Conservation (phyloP, 2,329 filamentous ascomycete species). For the Colletotrichum sp. region DNA sequence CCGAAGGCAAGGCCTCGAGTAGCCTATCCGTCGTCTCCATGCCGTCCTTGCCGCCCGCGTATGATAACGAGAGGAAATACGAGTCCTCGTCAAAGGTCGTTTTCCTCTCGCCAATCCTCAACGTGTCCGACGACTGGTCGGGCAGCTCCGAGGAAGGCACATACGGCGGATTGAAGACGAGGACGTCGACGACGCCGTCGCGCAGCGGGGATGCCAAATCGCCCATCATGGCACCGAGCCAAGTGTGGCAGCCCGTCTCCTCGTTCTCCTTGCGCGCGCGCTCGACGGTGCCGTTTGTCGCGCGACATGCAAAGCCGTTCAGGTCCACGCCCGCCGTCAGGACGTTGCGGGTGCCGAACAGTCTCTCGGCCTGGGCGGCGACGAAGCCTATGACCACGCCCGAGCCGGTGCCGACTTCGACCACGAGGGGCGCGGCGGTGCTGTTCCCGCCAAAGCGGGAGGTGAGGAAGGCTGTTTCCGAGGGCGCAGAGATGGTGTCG, state of each 20-base stretch:
- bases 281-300: constrained; percentile 73
- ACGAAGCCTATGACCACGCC: constrained; percentile 93
- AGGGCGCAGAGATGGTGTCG: constrained; percentile 80
- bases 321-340: constrained; percentile 83
- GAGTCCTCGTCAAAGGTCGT: constrained; percentile 78
- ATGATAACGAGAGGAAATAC: constrained; percentile 82
- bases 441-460: constrained; percentile 58
- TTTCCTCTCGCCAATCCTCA: constrained; percentile 28
- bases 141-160: constrained; percentile 85
- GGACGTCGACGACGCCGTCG: constrained; percentile 71
- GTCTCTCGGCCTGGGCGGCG: constrained; percentile 71
- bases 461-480: constrained; percentile 73
- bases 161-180: constrained; percentile 97
- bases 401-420: constrained; percentile 91
- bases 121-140: constrained; percentile 23
- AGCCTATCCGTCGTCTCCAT: constrained; percentile 93
- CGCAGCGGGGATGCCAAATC: constrained; percentile 73
- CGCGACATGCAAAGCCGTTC: constrained; percentile 81
- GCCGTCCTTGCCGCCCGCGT: constrained; percentile 86
- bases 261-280: constrained; percentile 43
- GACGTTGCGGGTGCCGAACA: constrained; percentile 76
- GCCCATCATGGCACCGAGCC: constrained; percentile 70
- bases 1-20: constrained; percentile 68
- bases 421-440: constrained; percentile 60
- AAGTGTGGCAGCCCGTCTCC: constrained; percentile 48